Conservation (phyloP, 805 yeast species). For the Zygosaccharomyces lentus region DNA sequence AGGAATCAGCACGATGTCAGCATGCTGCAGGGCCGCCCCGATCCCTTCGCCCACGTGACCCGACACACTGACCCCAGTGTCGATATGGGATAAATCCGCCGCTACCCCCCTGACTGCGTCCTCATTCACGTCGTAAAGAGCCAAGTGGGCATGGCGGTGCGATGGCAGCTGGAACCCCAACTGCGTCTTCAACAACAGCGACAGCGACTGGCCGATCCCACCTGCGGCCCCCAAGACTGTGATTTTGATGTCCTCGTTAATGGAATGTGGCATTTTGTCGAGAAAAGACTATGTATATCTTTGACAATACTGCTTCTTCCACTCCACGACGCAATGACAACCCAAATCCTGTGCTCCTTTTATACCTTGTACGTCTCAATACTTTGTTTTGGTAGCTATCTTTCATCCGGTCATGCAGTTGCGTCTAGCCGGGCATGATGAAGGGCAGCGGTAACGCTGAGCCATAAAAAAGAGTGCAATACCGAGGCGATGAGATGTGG, state of each 20-base stretch:
- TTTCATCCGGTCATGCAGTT: slow-evolving; percentile 7
- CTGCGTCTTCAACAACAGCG: slow-evolving; percentile 66
- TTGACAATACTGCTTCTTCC: not conserved
- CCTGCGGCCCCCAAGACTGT: slow-evolving; percentile 91
- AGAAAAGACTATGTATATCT: not conserved
- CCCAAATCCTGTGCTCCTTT: not conserved
- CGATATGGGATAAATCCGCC: slow-evolving; percentile 81
- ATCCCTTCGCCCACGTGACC: slow-evolving; percentile 41
- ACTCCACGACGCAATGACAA: too few relatives aligned
- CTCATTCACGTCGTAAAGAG: slow-evolving; percentile 80
- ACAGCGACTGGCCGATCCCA: slow-evolving; percentile 91
- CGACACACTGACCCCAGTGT: slow-evolving; percentile 57
- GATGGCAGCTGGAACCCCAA: slow-evolving; percentile 23
- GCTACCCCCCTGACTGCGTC: slow-evolving; percentile 67
- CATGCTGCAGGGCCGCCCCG: slow-evolving; percentile 26
- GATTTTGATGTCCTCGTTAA: slow-evolving; percentile 46
- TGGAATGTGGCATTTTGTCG: slow-evolving; percentile 26
- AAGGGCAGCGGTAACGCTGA: slow-evolving; percentile 6
- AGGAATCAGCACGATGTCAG: slow-evolving; percentile 43
- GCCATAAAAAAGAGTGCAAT: not conserved
- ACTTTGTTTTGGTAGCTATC: not conserved
- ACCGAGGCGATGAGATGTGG: not conserved
- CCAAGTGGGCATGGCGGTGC: slow-evolving; percentile 47
- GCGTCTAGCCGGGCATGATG: slow-evolving; percentile 3
- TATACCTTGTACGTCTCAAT: not conserved